phyloP scores from a whole-genome alignment of 164 flowering plant genomes.

The Houttuynia cordata region DNA sequence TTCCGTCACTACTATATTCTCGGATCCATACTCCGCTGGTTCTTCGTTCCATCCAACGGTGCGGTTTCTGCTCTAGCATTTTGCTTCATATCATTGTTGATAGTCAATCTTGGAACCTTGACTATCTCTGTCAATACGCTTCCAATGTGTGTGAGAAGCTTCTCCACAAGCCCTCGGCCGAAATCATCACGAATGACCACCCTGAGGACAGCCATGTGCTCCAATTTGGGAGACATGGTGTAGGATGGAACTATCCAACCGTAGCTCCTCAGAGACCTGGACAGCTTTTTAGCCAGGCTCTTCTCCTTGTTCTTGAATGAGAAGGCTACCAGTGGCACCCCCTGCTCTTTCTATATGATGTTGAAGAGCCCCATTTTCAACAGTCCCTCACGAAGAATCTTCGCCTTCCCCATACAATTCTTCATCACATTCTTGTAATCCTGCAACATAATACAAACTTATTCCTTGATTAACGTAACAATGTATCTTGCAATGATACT shows the following conservation, averaged over 20 bases:
- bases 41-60: background rate
- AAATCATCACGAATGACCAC: constrained; percentile 69
- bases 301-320: constrained; percentile 20
- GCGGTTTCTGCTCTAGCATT: background rate
- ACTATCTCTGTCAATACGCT: background rate
- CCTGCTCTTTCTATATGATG: constrained; percentile 26
- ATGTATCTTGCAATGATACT: background rate
- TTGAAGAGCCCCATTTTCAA: constrained; percentile 24
- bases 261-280: constrained; percentile 18
- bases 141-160: background rate
- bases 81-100: background rate
- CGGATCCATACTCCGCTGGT: background rate
- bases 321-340: constrained; percentile 32
- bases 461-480: background rate
- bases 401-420: constrained; percentile 22
- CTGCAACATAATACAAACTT: constrained; percentile 1
- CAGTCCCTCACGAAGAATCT: constrained; percentile 20
- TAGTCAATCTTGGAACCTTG: background rate
- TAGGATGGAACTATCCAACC: constrained; percentile 39
- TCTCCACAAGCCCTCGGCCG: constrained; percentile 54
- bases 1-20: background rate
- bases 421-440: constrained; percentile 18
- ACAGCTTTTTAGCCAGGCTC: constrained; percentile 20
- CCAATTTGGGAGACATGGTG: constrained; percentile 50
- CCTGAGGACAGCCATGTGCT: constrained; percentile 49